Conservation (phyloP, 768 basidiomycete genomes). For the Atractiella rhizophila region DNA sequence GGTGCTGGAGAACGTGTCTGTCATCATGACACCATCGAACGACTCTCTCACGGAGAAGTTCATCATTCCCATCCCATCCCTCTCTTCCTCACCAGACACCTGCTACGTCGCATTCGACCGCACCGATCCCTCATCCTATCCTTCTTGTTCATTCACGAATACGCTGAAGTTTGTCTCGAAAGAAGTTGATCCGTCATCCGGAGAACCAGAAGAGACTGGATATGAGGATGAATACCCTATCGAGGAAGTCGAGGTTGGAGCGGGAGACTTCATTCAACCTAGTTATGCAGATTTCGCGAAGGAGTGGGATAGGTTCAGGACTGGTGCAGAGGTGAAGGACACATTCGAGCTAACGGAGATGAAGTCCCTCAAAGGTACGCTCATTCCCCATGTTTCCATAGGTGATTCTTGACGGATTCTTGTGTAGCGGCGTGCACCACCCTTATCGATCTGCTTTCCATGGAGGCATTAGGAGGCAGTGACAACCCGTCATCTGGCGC, state of each 20-base stretch:
- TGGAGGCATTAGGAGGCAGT: conserved; percentile 85
- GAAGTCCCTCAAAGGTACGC: conserved; percentile 74
- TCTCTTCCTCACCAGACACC: conserved; percentile 52
- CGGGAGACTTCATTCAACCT: conserved; percentile 87
- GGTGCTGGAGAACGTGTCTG: conserved; percentile 74
- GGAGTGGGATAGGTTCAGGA: conserved; percentile 81
- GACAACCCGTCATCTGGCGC: conserved; percentile 55
- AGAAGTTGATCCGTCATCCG: conserved; percentile 83
- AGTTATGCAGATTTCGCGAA: conserved; percentile 70
- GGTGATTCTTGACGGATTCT: background rate
- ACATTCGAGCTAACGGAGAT: conserved; percentile 77
- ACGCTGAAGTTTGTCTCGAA: conserved; percentile 86
- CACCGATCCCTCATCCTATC: conserved; percentile 46
- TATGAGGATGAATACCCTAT: conserved; percentile 96
- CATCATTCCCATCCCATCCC: conserved; percentile 55
- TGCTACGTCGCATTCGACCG: conserved; percentile 88
- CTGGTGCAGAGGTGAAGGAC: conserved; percentile 56
- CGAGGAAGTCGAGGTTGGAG: conserved; percentile 81
- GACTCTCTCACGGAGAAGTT: conserved; percentile 72
- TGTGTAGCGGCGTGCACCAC: conserved; percentile 72
- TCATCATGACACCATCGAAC: conserved; percentile 64
- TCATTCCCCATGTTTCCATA: background rate
- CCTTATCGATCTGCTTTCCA: conserved; percentile 79
- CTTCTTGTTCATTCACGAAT: conserved; percentile 62
- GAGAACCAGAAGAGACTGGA: conserved; percentile 91